Evolutionary conservation across 257 asterid genomes (phyloP), one percentile per base, ranked within the genome.

Genomic region (Fraxinus quadrangulata): DNA sequence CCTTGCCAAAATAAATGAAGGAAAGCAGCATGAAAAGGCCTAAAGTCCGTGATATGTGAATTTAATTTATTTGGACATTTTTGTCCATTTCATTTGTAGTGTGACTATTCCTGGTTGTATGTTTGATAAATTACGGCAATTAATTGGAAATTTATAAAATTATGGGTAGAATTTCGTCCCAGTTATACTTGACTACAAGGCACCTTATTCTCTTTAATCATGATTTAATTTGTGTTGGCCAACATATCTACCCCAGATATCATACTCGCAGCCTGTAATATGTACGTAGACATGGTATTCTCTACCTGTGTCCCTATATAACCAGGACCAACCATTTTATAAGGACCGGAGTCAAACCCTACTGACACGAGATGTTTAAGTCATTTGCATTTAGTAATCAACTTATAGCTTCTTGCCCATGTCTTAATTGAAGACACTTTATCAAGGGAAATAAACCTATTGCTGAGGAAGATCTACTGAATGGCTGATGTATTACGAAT

Each of bases 401-500:
- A 77, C 67, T 34, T 72, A 66, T 45, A 49, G 39, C 70, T 19
- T 37, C 45, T 39, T 40, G 66, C 17, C 14, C 28, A 21, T 31
- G 37, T 36, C 30, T 34, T 79, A 28, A 56, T 45, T 59, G 76
- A 14, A 31, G 28, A 67, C 28, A 19, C 16, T 21, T 67, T 45
- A 63, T 26, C 34, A 63, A 26, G 34, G 69, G 34, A 63, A 23
- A 10, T 63, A 23, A 1, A 61, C 34, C 2, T 11, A 24, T 79
- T 67, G 75, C 13, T 79, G 37, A 61, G 68, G 68, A 23, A 61
- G 4, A 76, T n/a, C 19, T 79, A 77, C 61, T 51, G 73, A 71
- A 65, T 42, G 75, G 31, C 59, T 39, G 36, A 63, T 19, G 45
- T 34, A 14, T 36, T 47, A n/a, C 70, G 72, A 65, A 74, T 39